Percentiles rank a stretch among this genome's conserved stretches.
phyloP scores from a whole-genome alignment of 2,329 filamentous ascomycete species.

The Fusarium brevicatenulatum region DNA sequence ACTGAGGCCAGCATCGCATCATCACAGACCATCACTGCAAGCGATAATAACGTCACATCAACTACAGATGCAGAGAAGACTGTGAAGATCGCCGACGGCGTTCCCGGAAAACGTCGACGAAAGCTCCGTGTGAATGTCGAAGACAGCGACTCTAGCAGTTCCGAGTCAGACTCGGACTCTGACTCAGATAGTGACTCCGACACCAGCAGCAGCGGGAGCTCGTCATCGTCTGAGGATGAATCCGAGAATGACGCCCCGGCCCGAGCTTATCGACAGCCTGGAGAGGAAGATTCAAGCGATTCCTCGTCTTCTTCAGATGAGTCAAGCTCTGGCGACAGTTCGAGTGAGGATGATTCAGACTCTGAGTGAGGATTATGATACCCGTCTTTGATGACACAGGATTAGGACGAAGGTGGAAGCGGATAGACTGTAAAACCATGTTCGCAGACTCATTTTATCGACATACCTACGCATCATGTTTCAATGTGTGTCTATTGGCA shows the following conservation, averaged over 20 bases:
- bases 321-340: conserved; percentile 48
- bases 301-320: conserved; percentile 51
- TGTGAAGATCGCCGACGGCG: conserved; percentile 57
- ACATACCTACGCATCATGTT: conserved; percentile 40
- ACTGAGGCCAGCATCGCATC: conserved; percentile 48
- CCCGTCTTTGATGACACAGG: conserved; percentile 11
- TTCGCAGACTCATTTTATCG: conserved; percentile 30
- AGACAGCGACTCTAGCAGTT: conserved; percentile 53
- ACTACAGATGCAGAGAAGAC: conserved; percentile 51
- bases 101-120: conserved; percentile 58
- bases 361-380: conserved; percentile 35
- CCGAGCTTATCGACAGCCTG: conserved; percentile 46
- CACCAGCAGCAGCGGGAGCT: conserved; percentile 51
- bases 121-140: conserved; percentile 62
- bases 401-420: conserved; percentile 15
- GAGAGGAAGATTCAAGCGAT: conserved; percentile 39
- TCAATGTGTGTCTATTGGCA: conserved; percentile 16
- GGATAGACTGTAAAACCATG: conserved; percentile 41
- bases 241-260: conserved; percentile 40
- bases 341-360: conserved; percentile 38
- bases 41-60: conserved; percentile 42
- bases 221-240: conserved; percentile 48
- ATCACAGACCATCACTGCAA: conserved; percentile 45
- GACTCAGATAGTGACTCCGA: conserved; percentile 49
- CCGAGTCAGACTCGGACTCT: conserved; percentile 48